phyloP scores from a whole-genome alignment of 2,329 filamentous ascomycete genomes.

The Myriosclerotinia curreyana region DNA sequence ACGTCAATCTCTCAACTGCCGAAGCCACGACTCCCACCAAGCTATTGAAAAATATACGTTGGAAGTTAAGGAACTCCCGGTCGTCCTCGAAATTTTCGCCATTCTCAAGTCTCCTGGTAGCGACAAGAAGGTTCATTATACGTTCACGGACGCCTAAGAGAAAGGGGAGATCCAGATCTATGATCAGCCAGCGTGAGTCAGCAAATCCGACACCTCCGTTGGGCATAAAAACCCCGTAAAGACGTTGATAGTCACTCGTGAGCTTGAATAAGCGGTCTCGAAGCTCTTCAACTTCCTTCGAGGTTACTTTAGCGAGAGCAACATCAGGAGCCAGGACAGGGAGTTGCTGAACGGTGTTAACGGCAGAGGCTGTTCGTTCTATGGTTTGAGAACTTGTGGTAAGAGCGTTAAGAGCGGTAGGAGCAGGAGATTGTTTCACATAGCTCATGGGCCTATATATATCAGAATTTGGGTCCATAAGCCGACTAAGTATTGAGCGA shows the following conservation, averaged over 20 bases:
- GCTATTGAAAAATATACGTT: background rate
- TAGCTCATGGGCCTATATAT: too few species aligned
- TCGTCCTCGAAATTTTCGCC: background rate
- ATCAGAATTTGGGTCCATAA: too few species aligned
- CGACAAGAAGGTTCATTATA: background rate
- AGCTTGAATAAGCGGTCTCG: background rate
- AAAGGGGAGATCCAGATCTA: background rate
- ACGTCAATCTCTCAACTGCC: background rate
- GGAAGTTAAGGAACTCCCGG: background rate
- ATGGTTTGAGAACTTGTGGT: too few species aligned
- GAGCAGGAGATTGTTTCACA: background rate
- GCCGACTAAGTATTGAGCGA: too few species aligned
- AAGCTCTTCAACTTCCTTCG: background rate
- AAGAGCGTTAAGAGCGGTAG: fast-evolving
- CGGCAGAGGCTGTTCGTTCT: fast-evolving
- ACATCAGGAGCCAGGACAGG: background rate
- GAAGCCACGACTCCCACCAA: background rate
- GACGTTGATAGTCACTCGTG: background rate
- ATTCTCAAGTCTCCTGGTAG: background rate
- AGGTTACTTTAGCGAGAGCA: background rate
- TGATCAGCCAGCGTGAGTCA: background rate
- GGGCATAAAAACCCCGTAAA: background rate
- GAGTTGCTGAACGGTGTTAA: background rate
- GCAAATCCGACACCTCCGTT: background rate
- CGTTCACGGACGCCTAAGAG: background rate